phyloP scores from a whole-genome alignment of 352 stramenopile genomes.

The Globisporangium spinosum region DNA sequence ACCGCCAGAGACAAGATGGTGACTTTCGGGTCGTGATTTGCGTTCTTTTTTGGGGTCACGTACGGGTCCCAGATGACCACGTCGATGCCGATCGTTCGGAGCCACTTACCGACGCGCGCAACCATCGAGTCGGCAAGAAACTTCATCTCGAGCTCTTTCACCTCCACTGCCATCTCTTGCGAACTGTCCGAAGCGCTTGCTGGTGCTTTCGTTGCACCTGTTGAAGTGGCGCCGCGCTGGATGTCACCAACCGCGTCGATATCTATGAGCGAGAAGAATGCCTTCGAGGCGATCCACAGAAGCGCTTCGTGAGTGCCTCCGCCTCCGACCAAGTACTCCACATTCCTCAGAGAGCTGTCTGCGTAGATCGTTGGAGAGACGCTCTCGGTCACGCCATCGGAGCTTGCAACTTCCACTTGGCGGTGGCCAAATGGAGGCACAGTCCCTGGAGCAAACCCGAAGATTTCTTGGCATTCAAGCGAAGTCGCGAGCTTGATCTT shows the following conservation, averaged over 20 bases:
- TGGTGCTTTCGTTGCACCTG: constrained; percentile 12
- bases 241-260: constrained; percentile 43
- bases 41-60: constrained; percentile 27
- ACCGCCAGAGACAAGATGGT: constrained; percentile 43
- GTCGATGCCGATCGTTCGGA: constrained; percentile 72
- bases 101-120: constrained; percentile 58
- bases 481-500: constrained; percentile 67
- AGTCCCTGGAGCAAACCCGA: constrained; percentile 61
- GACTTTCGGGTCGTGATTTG: constrained; percentile 38
- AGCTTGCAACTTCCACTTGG: neutral
- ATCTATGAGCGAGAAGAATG: constrained; percentile 43
- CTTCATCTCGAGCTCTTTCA: constrained; percentile 26
- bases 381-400: neutral
- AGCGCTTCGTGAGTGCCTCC: constrained; percentile 41
- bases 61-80: constrained; percentile 63
- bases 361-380: constrained; percentile 29
- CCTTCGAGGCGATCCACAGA: constrained; percentile 34
- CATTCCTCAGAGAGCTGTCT: constrained; percentile 31
- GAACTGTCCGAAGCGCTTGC: neutral
- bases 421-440: constrained; percentile 58
- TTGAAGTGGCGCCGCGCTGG: constrained; percentile 25
- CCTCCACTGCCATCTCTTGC: neutral
- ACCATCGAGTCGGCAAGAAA: constrained; percentile 80
- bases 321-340: constrained; percentile 42
- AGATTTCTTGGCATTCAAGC: constrained; percentile 53